Conservation (phyloP, 2,329 filamentous ascomycete species). For the Cryphonectria nitschkei region DNA sequence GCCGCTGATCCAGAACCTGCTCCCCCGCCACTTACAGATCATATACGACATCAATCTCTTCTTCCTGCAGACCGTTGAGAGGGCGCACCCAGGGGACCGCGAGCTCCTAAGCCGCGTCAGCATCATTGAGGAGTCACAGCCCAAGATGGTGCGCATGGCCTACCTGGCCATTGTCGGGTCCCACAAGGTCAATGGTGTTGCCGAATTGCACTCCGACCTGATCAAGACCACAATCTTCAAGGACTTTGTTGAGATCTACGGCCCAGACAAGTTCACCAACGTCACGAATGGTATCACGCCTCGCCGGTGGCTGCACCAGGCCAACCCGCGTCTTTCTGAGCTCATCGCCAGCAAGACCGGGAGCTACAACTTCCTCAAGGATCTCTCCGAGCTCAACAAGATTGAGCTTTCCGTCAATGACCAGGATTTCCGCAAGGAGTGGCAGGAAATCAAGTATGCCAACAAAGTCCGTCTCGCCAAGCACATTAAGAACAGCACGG, state of each 20-base stretch:
- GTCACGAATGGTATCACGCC: slow-evolving; percentile 98
- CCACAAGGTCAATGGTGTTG: slow-evolving; percentile 98
- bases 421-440: slow-evolving; percentile 88
- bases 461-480: slow-evolving; percentile 94
- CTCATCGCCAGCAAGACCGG: slow-evolving; percentile 90
- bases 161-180: slow-evolving; percentile 93
- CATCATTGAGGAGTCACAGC: slow-evolving; percentile 94
- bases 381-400: slow-evolving; percentile 83
- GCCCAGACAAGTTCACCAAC: slow-evolving; percentile 95
- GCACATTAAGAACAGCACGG: slow-evolving; percentile 83
- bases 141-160: slow-evolving; percentile 98
- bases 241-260: slow-evolving; percentile 94
- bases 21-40: slow-evolving; percentile 93
- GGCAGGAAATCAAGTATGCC: slow-evolving; percentile 93
- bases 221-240: slow-evolving; percentile 99
- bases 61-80: slow-evolving; percentile 91
- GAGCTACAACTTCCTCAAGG: slow-evolving; percentile 82
- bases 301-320: slow-evolving; percentile 94
- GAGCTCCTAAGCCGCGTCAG: slow-evolving; percentile 88
- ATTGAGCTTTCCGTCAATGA: slow-evolving; percentile 85
- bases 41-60: slow-evolving; percentile 98
- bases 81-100: slow-evolving; percentile 84
- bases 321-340: slow-evolving; percentile 89
- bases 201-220: slow-evolving; percentile 94
- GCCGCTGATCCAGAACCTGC: slow-evolving; percentile 84